These are phyloP conservation scores for Asclepias syriaca DNA, from an alignment of 257 asterid genomes.

Conservation along the genomic window DNA sequence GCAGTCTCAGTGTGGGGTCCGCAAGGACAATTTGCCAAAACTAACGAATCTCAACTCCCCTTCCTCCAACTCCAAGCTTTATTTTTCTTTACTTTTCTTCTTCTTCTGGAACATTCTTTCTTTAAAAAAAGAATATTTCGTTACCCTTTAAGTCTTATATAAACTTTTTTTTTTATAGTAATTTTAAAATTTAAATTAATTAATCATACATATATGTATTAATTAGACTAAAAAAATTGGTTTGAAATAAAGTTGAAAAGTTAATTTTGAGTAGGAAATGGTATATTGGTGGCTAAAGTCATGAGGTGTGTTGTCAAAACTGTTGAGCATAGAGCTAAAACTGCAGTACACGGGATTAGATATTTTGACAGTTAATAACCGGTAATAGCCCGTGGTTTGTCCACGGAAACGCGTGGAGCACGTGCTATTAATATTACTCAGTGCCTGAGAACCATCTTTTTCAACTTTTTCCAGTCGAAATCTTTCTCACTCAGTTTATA, in stretches of 20 bases:
- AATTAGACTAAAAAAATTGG: too few species aligned
- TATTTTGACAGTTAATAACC: background rate
- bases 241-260: too few species aligned
- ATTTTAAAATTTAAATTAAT: too few species aligned
- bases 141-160: too few species aligned
- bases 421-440: background rate
- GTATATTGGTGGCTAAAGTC: too few species aligned
- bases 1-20: background rate
- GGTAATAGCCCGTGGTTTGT: background rate
- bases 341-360: background rate
- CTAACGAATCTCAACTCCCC: background rate
- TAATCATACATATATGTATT: too few species aligned
- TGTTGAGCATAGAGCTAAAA: background rate
- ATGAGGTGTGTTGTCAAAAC: background rate
- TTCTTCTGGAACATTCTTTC: too few species aligned
- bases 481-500: background rate
- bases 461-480: background rate
- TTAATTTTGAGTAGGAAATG: too few species aligned
- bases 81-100: background rate
- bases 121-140: too few species aligned
- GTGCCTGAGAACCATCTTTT: background rate
- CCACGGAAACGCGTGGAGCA: constrained; percentile 19
- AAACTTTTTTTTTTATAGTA: too few species aligned
- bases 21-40: background rate
- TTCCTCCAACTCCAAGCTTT: background rate